phyloP scores from a whole-genome alignment of 2,329 filamentous ascomycete genomes.

The Orbilia oligospora region DNA sequence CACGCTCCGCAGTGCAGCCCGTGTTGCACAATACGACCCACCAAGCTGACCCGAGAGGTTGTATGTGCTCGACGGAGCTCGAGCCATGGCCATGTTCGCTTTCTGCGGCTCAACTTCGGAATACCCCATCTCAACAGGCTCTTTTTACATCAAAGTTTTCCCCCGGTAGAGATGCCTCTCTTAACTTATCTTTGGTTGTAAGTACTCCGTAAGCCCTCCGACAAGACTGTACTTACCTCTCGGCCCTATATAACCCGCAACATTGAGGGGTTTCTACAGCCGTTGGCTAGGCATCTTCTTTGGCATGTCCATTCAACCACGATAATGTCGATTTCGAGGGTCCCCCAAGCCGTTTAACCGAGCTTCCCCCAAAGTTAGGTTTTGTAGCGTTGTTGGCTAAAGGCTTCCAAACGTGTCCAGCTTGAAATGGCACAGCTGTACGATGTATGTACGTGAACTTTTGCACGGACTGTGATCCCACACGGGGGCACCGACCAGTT shows the following conservation, averaged over 20 bases:
- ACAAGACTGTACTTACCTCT: constrained; percentile 3
- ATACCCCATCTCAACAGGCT: constrained; percentile 48
- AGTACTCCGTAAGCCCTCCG: constrained; percentile 22
- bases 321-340: constrained; percentile 13
- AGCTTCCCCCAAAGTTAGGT: constrained; percentile 14
- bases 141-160: constrained; percentile 22
- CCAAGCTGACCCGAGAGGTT: constrained; percentile 32
- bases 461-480: constrained; percentile 67
- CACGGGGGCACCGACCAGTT: constrained; percentile 30
- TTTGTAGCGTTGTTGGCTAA: constrained; percentile 26
- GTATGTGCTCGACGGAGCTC: constrained; percentile 29
- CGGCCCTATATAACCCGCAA: constrained; percentile 20
- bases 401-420: constrained; percentile 20
- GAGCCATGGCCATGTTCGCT: constrained; percentile 47
- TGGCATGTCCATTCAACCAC: constrained; percentile 16
- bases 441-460: constrained; percentile 66
- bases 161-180: constrained; percentile 3
- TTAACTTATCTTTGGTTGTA: background rate
- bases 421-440: constrained; percentile 67
- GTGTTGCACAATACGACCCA: constrained; percentile 61
- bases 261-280: constrained; percentile 27
- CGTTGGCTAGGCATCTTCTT: constrained; percentile 20
- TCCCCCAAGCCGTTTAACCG: constrained; percentile 50
- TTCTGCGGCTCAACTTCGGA: constrained; percentile 61
- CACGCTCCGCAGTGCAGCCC: constrained; percentile 50